Evolutionary conservation across 768 basidiomycete species (phyloP).

Genomic region (Scleroderma bovista): DNA sequence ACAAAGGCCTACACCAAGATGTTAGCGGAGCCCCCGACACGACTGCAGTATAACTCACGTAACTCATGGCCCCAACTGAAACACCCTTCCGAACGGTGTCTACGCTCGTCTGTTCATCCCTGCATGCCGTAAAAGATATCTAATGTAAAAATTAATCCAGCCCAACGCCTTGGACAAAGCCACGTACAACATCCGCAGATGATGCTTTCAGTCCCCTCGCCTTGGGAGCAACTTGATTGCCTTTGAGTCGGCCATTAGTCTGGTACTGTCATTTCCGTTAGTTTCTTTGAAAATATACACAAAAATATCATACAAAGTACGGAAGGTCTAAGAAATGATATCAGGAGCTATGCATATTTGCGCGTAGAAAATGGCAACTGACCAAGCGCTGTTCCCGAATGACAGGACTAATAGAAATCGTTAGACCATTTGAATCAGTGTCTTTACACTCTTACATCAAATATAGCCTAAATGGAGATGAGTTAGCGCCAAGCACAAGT

Average conservation of each 20-base stretch:
- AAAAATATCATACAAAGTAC: constrained; percentile 18
- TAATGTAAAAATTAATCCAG: constrained; percentile 15
- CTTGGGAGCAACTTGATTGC: constrained; percentile 33
- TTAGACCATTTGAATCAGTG: neutral
- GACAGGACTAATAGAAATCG: constrained; percentile 33
- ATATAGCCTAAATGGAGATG: constrained; percentile 32
- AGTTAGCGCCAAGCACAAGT: neutral
- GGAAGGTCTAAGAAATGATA: constrained; percentile 16
- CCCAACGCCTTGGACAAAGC: neutral
- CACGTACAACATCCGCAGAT: constrained; percentile 65
- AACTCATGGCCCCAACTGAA: constrained; percentile 76
- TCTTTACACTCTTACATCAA: constrained; percentile 38
- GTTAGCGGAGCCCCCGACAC: neutral
- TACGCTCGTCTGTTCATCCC: constrained; percentile 67
- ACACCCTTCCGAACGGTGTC: constrained; percentile 60
- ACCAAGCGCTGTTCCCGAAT: constrained; percentile 47
- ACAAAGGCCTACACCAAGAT: constrained; percentile 52
- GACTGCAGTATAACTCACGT: constrained; percentile 40
- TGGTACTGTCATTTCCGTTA: constrained; percentile 40
- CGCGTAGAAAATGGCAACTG: neutral
- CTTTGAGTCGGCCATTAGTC: constrained; percentile 50
- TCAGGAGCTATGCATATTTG: neutral
- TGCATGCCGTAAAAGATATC: constrained; percentile 71
- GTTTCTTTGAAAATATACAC: neutral
- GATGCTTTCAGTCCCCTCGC: constrained; percentile 43